Conservation (phyloP, 2,329 filamentous ascomycete genomes). For the Endothia cerciana region DNA sequence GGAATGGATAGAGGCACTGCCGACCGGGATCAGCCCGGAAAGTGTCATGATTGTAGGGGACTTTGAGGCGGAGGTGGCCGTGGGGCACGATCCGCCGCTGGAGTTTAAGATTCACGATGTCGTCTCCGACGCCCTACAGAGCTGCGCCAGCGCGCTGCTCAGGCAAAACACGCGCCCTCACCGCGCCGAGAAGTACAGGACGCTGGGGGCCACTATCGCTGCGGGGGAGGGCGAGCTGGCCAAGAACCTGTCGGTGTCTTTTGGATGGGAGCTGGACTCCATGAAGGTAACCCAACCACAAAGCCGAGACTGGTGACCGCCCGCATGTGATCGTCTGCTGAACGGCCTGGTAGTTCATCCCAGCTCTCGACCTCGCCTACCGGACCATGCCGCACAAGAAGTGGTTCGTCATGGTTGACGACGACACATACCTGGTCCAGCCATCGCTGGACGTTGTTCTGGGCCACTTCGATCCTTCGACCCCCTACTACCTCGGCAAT, state of each 20-base stretch:
- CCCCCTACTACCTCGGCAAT: constrained; percentile 58
- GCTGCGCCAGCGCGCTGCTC: constrained; percentile 33
- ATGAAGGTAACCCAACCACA: constrained; percentile 46
- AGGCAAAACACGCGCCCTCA: constrained; percentile 16
- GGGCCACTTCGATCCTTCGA: constrained; percentile 50
- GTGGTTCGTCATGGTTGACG: constrained; percentile 62
- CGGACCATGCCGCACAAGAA: constrained; percentile 55
- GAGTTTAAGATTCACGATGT: constrained; percentile 44
- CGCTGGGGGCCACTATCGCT: constrained; percentile 44
- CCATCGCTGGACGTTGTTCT: constrained; percentile 53
- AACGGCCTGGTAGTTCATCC: constrained; percentile 51
- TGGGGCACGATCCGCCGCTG: constrained; percentile 33
- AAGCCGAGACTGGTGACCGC: background rate
- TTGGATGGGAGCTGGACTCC: constrained; percentile 55
- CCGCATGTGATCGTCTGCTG: background rate
- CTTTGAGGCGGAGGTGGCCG: constrained; percentile 44
- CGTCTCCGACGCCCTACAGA: constrained; percentile 38
- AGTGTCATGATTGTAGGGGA: constrained; percentile 55
- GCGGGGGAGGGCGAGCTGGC: constrained; percentile 45
- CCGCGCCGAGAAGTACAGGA: constrained; percentile 47
- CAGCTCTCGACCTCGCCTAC: constrained; percentile 58
- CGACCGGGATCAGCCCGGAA: constrained; percentile 37
- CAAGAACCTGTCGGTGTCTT: constrained; percentile 41
- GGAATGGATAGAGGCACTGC: constrained; percentile 51
- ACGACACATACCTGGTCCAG: constrained; percentile 59